Evolutionary conservation across 2,329 filamentous ascomycete genomes (phyloP).

Genomic region (Botrytis fragariae): DNA sequence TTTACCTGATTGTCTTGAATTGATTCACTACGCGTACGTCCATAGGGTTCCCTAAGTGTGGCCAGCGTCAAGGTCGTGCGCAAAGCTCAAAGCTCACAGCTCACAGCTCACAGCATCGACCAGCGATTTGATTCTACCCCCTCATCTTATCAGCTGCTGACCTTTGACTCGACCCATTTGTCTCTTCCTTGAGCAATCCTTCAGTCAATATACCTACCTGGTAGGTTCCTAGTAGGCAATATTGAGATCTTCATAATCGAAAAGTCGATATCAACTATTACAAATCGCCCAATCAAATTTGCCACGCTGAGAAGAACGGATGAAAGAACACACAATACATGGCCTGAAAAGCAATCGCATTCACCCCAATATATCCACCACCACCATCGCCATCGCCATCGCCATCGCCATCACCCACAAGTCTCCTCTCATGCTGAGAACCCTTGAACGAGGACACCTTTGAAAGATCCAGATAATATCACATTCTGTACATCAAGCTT

Average conservation of each 20-base stretch:
- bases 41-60: neutral
- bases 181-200: neutral
- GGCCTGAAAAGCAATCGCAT: neutral
- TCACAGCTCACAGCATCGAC: neutral
- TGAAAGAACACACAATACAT: neutral
- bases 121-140: neutral
- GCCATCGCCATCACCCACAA: neutral
- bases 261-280: neutral
- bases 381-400: neutral
- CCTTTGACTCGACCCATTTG: neutral
- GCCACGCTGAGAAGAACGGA: neutral
- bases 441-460: neutral
- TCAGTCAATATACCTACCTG: neutral
- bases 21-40: slow-evolving; percentile 7
- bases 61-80: slow-evolving; percentile 8
- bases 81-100: neutral
- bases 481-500: neutral
- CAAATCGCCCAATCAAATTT: neutral
- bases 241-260: neutral
- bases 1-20: slow-evolving; percentile 5
- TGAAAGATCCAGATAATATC: neutral
- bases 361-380: neutral
- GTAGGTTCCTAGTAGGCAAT: neutral
- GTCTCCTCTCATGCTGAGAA: neutral
- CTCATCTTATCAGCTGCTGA: slow-evolving; percentile 15